A percentile compares a stretch with the other conserved stretches of the same genome.
Evolutionary conservation across 495 filamentous ascomycete genomes (phyloP).

Genomic region (Aspergillus biplanus): DNA sequence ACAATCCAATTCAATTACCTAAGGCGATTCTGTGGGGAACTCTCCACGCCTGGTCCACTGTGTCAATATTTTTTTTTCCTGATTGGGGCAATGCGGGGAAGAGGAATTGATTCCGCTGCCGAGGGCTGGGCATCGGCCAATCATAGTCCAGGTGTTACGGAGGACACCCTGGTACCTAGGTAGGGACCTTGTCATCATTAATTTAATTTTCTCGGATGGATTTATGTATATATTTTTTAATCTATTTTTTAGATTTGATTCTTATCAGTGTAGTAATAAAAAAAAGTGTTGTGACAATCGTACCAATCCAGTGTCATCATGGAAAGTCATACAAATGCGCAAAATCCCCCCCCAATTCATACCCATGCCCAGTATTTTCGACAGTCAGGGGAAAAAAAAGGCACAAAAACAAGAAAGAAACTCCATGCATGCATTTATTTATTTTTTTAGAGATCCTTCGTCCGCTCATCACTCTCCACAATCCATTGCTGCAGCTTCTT

Average conservation of each 20-base stretch:
- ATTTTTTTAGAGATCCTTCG: constrained; percentile 51
- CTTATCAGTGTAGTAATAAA: not conserved
- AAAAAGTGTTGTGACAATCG: not conserved
- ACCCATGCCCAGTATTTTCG: too few species aligned
- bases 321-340: not conserved
- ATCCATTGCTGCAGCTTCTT: constrained; percentile 54
- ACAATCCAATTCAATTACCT: not conserved
- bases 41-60: too few species aligned
- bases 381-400: too few species aligned
- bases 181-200: not conserved
- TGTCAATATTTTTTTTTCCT: not conserved
- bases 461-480: constrained; percentile 59
- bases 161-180: not conserved
- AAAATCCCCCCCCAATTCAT: not conserved
- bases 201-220: not conserved
- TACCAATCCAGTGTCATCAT: not conserved
- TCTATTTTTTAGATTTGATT: not conserved
- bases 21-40: too few species aligned
- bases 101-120: constrained; percentile 7
- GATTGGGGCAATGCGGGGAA: constrained; percentile 4
- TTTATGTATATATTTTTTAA: not conserved
- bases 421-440: not conserved
- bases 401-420: not conserved
- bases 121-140: not conserved
- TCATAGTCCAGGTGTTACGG: not conserved